Conservation (phyloP, 2,329 filamentous ascomycete genomes). For the Alternaria arbusti region DNA sequence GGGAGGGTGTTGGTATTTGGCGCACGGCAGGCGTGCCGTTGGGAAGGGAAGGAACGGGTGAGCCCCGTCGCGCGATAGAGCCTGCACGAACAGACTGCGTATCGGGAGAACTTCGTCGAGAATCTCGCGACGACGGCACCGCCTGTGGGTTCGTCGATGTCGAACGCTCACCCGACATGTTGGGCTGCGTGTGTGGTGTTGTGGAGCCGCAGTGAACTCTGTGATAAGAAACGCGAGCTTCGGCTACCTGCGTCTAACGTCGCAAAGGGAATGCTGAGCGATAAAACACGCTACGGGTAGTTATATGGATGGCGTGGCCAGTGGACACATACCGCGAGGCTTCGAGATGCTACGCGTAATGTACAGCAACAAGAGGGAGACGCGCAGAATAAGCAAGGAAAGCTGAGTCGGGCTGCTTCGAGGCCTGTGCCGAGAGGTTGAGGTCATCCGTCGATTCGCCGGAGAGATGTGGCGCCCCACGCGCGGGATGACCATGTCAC, state of each 20-base stretch:
- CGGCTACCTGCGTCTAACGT: constrained; percentile 32
- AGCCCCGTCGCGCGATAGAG: constrained; percentile 62
- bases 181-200: constrained; percentile 12
- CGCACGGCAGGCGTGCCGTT: constrained; percentile 56
- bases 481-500: constrained; percentile 30
- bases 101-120: constrained; percentile 35
- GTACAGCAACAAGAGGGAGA: neutral
- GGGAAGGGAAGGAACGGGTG: constrained; percentile 58
- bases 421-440: constrained; percentile 27
- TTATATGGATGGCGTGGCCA: neutral
- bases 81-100: constrained; percentile 57
- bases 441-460: constrained; percentile 31
- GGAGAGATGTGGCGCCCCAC: constrained; percentile 1
- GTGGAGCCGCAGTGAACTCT: constrained; percentile 1
- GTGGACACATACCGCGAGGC: neutral
- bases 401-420: constrained; percentile 15
- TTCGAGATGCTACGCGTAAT: neutral
- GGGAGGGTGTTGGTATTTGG: constrained; percentile 58
- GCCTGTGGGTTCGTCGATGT: constrained; percentile 35
- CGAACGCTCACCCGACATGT: constrained; percentile 28
- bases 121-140: constrained; percentile 31
- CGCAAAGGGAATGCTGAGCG: constrained; percentile 14
- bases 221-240: constrained; percentile 11
- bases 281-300: constrained; percentile 3
- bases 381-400: constrained; percentile 10